Percentiles rank a stretch among this genome's conserved stretches.
phyloP scores from a whole-genome alignment of 1,284 basidiomycete genomes.

The Mrakiaceae sp. region DNA sequence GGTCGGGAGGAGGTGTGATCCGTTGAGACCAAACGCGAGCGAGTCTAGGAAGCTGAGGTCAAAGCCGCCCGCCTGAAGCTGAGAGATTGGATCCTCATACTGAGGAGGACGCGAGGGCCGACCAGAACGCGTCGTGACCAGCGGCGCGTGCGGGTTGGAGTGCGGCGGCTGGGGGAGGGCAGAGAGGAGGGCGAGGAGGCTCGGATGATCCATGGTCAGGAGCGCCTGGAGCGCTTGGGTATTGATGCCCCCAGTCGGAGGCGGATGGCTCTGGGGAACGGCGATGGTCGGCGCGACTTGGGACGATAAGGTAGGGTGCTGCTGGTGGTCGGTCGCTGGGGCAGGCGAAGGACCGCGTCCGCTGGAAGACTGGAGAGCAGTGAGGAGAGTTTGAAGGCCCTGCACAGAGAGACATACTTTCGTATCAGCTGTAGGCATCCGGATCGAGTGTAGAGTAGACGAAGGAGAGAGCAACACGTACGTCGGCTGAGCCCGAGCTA shows the following conservation, averaged over 20 bases:
- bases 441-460: no score
- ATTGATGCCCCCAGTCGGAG: background rate
- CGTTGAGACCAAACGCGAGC: no score
- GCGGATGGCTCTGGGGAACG: background rate
- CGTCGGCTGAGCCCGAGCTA: no score
- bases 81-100: background rate
- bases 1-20: no score
- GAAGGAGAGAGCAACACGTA: no score
- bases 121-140: background rate
- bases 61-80: background rate
- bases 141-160: background rate
- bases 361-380: background rate
- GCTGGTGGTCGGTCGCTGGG: background rate
- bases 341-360: background rate
- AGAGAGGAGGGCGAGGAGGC: background rate
- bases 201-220: background rate
- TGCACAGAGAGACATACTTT: background rate
- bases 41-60: no score
- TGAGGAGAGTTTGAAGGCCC: background rate
- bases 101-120: slow-evolving; percentile 9
- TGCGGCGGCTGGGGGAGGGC: background rate
- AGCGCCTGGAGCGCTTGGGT: background rate
- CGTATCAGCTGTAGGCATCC: no score
- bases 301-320: background rate
- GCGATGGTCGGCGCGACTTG: background rate